Evolutionary conservation across 2,329 filamentous ascomycete species (phyloP).

Genomic region (Neonectria punicea): DNA sequence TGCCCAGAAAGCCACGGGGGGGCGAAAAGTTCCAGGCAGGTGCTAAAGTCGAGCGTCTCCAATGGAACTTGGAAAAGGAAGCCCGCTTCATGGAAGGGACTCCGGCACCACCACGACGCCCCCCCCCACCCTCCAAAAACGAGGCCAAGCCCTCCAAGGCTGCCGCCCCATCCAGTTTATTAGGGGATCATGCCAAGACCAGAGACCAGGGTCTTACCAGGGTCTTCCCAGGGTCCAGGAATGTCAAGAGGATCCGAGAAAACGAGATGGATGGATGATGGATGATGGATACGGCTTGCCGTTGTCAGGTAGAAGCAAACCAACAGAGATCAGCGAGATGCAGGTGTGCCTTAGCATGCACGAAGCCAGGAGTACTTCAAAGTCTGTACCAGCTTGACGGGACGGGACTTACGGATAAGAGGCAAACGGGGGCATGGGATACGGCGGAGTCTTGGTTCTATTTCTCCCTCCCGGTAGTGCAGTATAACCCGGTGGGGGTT

Average conservation of each 20-base stretch:
- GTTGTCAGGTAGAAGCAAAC: not conserved
- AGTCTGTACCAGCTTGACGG: not conserved
- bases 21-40: not conserved
- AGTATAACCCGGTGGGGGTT: too few relatives aligned
- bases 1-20: not conserved
- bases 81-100: not conserved
- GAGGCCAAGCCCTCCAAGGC: not conserved
- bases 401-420: not conserved
- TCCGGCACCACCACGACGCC: not conserved
- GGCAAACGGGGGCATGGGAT: not conserved
- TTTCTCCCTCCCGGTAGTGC: not conserved
- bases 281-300: not conserved
- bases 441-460: not conserved
- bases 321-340: not conserved
- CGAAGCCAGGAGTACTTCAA: not conserved
- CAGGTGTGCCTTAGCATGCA: not conserved
- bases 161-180: not conserved
- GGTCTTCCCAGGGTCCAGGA: not conserved
- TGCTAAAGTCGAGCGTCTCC: constrained; percentile 7
- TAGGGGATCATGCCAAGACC: constrained; percentile 2
- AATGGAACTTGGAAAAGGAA: not conserved
- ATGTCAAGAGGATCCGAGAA: not conserved
- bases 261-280: not conserved
- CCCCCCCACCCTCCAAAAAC: not conserved
- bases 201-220: constrained; percentile 1